phyloP scores from a whole-genome alignment of 2,329 filamentous ascomycete genomes.

The Talaromyces sp. region DNA sequence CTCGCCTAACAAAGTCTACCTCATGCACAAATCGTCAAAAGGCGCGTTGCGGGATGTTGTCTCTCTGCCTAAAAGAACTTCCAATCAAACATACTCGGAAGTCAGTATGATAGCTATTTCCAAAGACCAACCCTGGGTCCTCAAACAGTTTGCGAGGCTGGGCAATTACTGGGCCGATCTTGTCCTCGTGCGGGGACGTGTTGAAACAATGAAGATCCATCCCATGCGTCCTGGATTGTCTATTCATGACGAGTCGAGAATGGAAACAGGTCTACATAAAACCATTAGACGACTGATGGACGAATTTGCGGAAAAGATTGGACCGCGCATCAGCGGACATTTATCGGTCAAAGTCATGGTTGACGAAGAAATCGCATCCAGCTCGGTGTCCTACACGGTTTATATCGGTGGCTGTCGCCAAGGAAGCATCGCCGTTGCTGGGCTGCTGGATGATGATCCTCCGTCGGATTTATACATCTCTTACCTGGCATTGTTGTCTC shows the following conservation, averaged over 20 bases:
- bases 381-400: conserved; percentile 33
- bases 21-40: conserved; percentile 59
- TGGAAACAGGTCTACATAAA: conserved; percentile 52
- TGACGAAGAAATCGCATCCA: conserved; percentile 40
- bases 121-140: conserved; percentile 56
- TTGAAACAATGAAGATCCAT: conserved; percentile 66
- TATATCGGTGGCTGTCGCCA: conserved; percentile 34
- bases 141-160: conserved; percentile 66
- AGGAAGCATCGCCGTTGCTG: conserved; percentile 26
- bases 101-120: conserved; percentile 56
- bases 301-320: conserved; percentile 52
- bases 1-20: conserved; percentile 51
- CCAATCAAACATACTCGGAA: conserved; percentile 53
- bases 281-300: conserved; percentile 66
- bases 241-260: conserved; percentile 60
- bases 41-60: conserved; percentile 60
- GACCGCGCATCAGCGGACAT: conserved; percentile 62
- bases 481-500: conserved; percentile 25
- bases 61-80: conserved; percentile 55
- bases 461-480: conserved; percentile 24
- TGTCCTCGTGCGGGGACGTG: conserved; percentile 61
- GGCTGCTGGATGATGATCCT: conserved; percentile 32
- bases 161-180: conserved; percentile 70
- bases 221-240: conserved; percentile 58
- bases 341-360: conserved; percentile 70